These are phyloP conservation scores for Agastache rugosa DNA, from an alignment of 257 asterid species.

Conservation along the genomic window DNA sequence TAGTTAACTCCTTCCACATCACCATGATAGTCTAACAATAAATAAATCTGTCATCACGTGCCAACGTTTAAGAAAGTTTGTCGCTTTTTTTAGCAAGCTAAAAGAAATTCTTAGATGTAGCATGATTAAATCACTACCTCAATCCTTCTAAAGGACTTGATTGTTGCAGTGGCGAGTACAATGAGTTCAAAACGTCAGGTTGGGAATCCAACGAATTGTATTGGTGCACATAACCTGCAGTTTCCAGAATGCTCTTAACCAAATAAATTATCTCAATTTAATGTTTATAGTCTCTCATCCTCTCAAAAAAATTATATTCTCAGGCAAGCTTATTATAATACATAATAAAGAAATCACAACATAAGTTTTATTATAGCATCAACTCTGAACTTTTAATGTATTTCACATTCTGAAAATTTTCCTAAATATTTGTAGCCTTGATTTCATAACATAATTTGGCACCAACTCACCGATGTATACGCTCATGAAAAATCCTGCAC, in stretches of 20 bases:
- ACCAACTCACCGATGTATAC: constrained; percentile 78
- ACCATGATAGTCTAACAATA: constrained; percentile 21
- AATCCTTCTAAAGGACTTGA: constrained; percentile 86
- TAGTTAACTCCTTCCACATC: constrained; percentile 11
- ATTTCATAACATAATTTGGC: constrained; percentile 24
- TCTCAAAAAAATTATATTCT: too few species aligned
- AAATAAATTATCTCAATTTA: constrained; percentile 12
- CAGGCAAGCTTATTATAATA: constrained; percentile 6
- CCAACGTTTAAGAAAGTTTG: constrained; percentile 2
- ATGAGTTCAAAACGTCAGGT: constrained; percentile 92
- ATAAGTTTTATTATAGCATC: neutral
- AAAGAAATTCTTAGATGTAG: constrained; percentile 28
- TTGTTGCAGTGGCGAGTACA: constrained; percentile 93
- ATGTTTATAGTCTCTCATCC: constrained; percentile 28
- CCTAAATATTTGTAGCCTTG: constrained; percentile 28
- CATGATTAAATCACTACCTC: constrained; percentile 58
- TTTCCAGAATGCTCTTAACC: constrained; percentile 37
- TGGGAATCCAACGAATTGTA: constrained; percentile 90
- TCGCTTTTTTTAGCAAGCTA: constrained; percentile 19
- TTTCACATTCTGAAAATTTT: constrained; percentile 24
- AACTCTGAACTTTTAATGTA: constrained; percentile 18
- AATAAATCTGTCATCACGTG: constrained; percentile 5
- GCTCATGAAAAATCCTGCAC: constrained; percentile 87
- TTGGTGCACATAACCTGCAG: constrained; percentile 88
- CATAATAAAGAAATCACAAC: constrained; percentile 20